Conservation (phyloP, 768 basidiomycete species). For the Mrakia blollopis region DNA sequence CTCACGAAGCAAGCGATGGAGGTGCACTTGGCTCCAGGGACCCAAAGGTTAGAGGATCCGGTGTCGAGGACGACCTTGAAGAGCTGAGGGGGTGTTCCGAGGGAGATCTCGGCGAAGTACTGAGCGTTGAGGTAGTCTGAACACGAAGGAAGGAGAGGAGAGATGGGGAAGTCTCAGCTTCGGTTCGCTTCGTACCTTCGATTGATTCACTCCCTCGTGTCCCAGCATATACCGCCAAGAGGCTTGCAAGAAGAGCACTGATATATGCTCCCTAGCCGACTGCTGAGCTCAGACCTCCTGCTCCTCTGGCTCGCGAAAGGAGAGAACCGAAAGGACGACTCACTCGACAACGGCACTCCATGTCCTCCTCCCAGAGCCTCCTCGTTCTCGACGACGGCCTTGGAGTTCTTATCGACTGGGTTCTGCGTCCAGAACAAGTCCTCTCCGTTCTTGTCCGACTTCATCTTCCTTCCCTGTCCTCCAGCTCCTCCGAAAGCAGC, state of each 20-base stretch:
- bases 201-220: not conserved
- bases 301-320: not conserved
- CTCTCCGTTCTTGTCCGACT: slow-evolving; percentile 49
- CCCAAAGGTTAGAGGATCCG: slow-evolving; percentile 74
- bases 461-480: slow-evolving; percentile 62
- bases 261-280: not conserved
- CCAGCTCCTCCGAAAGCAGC: slow-evolving; percentile 68
- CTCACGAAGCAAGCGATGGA: slow-evolving; percentile 46
- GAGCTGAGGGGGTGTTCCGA: slow-evolving; percentile 81
- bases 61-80: slow-evolving; percentile 97
- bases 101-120: slow-evolving; percentile 79
- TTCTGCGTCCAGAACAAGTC: slow-evolving; percentile 49
- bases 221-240: not conserved
- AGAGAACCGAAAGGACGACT: slow-evolving; percentile 39
- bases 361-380: slow-evolving; percentile 61
- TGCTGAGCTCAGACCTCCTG: not conserved
- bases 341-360: slow-evolving; percentile 80
- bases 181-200: not conserved
- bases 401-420: slow-evolving; percentile 28
- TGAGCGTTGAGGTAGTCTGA: slow-evolving; percentile 97
- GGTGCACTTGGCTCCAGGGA: slow-evolving; percentile 53
- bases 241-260: too few relatives aligned
- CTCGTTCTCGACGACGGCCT: slow-evolving; percentile 30
- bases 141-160: not conserved
- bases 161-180: not conserved